phyloP scores from a whole-genome alignment of 345 rosid genomes.

The Rubroshorea leprosula region DNA sequence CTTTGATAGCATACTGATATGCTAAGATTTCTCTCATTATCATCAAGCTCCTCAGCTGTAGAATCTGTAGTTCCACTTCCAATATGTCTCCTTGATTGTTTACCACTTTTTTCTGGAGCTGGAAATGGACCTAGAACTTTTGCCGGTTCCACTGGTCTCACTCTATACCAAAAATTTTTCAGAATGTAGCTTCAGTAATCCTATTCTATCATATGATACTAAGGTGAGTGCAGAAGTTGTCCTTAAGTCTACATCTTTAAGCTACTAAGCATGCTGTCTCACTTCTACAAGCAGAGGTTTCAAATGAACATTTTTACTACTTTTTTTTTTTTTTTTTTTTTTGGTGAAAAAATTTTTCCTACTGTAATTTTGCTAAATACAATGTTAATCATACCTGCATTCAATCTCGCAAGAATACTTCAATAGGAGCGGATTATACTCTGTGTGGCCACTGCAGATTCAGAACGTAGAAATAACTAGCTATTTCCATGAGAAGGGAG shows the following conservation, averaged over 20 bases:
- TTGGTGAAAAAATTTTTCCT: neutral
- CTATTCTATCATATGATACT: no score
- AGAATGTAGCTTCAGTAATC: neutral
- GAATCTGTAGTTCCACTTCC: conserved; percentile 6
- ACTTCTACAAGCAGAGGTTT: no score
- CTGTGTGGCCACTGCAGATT: conserved; percentile 74
- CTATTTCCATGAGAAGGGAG: conserved; percentile 1
- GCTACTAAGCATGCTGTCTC: no score
- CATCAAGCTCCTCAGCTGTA: conserved; percentile 15
- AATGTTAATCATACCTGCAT: conserved; percentile 81
- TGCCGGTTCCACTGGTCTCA: conserved; percentile 56
- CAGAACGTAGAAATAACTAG: conserved; percentile 7
- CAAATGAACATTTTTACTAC: no score
- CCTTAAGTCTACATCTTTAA: no score
- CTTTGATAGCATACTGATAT: conserved; percentile 63
- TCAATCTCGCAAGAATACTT: conserved; percentile 76
- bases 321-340: no score
- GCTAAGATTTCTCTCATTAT: conserved; percentile 36
- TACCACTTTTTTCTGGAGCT: conserved; percentile 22
- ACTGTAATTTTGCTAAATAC: no score
- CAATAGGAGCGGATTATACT: conserved; percentile 55
- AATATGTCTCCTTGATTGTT: conserved; percentile 14
- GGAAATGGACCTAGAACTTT: conserved; percentile 31
- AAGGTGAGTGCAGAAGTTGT: no score
- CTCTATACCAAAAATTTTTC: conserved; percentile 27